These are phyloP conservation scores for Xylariaceae sp. DNA, from an alignment of 2,329 filamentous ascomycete genomes.

Conservation along the genomic window DNA sequence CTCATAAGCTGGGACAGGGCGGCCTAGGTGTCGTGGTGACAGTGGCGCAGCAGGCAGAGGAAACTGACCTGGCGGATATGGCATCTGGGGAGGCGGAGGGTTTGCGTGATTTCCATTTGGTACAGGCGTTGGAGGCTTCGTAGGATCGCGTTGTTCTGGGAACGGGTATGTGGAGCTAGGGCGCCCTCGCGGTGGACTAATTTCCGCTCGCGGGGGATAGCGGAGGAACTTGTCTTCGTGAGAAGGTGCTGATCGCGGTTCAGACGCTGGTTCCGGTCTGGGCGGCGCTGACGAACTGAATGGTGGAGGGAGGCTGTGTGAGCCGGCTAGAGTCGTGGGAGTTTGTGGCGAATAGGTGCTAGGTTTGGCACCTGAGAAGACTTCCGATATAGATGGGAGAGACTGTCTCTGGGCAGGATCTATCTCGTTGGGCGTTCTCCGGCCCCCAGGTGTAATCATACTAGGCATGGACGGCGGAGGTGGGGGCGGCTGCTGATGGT, in stretches of 20 bases:
- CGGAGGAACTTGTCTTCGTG: conserved; percentile 37
- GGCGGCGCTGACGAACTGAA: conserved; percentile 29
- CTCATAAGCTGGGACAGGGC: conserved; percentile 51
- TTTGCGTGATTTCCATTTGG: conserved; percentile 28
- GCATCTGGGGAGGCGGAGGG: conserved; percentile 41
- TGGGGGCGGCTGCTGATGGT: conserved; percentile 31
- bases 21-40: conserved; percentile 53
- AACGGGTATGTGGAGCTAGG: conserved; percentile 32
- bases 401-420: conserved; percentile 35
- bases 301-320: conserved; percentile 34
- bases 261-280: conserved; percentile 33
- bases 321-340: conserved; percentile 29
- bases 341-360: conserved; percentile 36
- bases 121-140: conserved; percentile 29
- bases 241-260: conserved; percentile 31
- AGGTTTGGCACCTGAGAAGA: conserved; percentile 36
- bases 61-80: conserved; percentile 51
- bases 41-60: conserved; percentile 43
- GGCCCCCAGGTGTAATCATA: conserved; percentile 32
- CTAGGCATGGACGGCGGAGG: conserved; percentile 30
- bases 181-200: conserved; percentile 28
- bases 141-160: conserved; percentile 32
- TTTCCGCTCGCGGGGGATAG: conserved; percentile 33
- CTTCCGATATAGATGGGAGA: conserved; percentile 40
- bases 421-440: conserved; percentile 33